A percentile compares a stretch with the other conserved stretches of the same genome.
Evolutionary conservation across 768 basidiomycete species (phyloP).

Genomic region (Lactarius indigo): DNA sequence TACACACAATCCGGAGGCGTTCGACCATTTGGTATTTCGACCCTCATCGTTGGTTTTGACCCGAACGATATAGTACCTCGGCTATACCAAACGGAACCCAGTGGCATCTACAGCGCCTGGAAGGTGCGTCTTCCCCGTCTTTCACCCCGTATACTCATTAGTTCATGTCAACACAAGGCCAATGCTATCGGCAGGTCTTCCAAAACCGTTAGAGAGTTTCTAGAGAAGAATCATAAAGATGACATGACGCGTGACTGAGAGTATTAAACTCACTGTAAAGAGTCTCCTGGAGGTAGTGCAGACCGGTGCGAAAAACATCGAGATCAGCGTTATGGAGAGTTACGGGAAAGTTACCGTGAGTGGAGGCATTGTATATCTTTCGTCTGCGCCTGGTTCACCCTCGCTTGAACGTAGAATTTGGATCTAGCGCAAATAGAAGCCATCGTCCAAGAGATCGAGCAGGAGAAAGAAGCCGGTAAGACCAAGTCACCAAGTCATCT

Average conservation of each 20-base stretch:
- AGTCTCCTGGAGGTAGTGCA: conserved; percentile 96
- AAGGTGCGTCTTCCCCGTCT: conserved; percentile 55
- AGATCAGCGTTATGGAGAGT: conserved; percentile 95
- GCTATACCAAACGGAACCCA: conserved; percentile 95
- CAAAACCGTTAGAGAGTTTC: conserved; percentile 96
- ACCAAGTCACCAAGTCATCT: conserved; percentile 17
- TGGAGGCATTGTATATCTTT: background rate
- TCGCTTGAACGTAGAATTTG: conserved; percentile 55
- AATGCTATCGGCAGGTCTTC: conserved; percentile 97
- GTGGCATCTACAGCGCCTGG: conserved; percentile 98
- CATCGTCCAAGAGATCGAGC: conserved; percentile 90
- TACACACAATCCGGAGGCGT: conserved; percentile 99
- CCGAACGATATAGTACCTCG: conserved; percentile 85
- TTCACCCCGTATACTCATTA: background rate
- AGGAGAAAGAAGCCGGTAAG: conserved; percentile 93
- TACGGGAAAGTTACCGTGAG: conserved; percentile 89
- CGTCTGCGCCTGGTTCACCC: background rate
- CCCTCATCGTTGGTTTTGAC: conserved; percentile 95
- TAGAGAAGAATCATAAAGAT: conserved; percentile 97
- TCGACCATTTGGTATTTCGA: conserved; percentile 96
- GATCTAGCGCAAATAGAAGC: conserved; percentile 84
- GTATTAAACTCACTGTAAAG: conserved; percentile 93
- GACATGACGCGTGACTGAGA: conserved; percentile 83
- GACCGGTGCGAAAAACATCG: conserved; percentile 99
- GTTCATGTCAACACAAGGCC: conserved; percentile 50